Evolutionary conservation across 805 yeast species (phyloP).

Genomic region (Barnettozyma vustinii): DNA sequence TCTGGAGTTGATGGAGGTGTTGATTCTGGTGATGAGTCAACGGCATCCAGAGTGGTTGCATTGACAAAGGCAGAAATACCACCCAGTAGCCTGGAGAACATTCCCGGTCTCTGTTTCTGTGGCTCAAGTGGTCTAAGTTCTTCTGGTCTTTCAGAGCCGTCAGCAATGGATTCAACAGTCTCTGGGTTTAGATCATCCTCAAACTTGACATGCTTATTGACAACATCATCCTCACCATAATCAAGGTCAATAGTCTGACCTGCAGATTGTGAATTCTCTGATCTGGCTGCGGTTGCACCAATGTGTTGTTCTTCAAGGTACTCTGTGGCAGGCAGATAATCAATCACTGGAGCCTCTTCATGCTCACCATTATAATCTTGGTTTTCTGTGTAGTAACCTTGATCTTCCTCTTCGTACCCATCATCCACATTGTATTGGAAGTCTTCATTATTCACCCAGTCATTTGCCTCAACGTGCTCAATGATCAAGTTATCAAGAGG

Average conservation of each 20-base stretch:
- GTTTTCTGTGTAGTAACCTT: not conserved
- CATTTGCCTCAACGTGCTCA: conserved; percentile 9
- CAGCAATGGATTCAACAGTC: not conserved
- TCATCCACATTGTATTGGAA: conserved; percentile 3
- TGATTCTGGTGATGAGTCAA: not conserved
- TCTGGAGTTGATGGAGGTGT: not conserved
- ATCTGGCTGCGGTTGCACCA: not conserved
- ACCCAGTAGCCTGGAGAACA: not conserved
- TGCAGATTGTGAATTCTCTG: not conserved
- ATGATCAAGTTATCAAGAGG: conserved; percentile 3
- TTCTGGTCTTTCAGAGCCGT: not conserved
- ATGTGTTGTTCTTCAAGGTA: not conserved
- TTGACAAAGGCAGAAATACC: not conserved
- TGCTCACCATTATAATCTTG: not conserved
- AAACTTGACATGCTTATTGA: not conserved
- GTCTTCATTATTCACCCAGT: conserved; percentile 7
- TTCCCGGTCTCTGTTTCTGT: not conserved
- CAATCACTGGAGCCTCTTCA: not conserved
- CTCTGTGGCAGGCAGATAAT: not conserved
- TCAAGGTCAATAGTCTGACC: not conserved
- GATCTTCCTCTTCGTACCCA: not conserved
- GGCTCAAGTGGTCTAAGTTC: not conserved
- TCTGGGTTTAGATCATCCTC: not conserved
- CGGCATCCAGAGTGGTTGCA: not conserved
- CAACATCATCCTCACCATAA: not conserved